Evolutionary conservation across 2,329 filamentous ascomycete genomes (phyloP), one percentile per base, ranked within the genome.

Genomic region (Diplodia scrobiculata): DNA sequence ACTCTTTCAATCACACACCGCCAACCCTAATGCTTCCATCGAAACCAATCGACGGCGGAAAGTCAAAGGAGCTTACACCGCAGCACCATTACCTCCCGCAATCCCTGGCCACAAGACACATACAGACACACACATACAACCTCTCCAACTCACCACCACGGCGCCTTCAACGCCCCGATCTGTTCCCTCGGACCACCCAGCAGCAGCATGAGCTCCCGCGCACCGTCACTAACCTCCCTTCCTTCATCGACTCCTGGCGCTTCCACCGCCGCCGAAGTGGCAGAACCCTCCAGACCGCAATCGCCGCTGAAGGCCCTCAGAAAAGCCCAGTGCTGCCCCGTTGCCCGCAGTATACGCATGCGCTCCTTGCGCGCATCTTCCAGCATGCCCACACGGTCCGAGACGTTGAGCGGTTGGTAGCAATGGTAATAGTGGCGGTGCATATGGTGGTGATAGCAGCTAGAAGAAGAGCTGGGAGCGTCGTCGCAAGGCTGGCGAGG

Each of bases 351-450:
- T 13, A 50, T n/a, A 10, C 47, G 59, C 47, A 50, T 50, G 29
- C 27, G 27, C 38, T 62, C 58, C 25, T 32, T 45, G 27, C 52
- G 63, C 54, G 64, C 54, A 5, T 55, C 64, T 19, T 66, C 64
- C 19, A 66, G 53, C 45, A 52, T 21, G 21, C 32, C 34, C 19
- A 66, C 19, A 34, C 64, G 64, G 17, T 55, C 54, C 14, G 25
- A 45, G 14, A 66, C 64, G 64, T 51, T 59, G 45, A 52, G 41
- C 7, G 52, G 52, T 13, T 41, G 38, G 11, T 50, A 48, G 29
- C 7, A 17, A 7, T 48, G 55, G 1, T 48, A 17, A 13, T 34
- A n/a, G 13, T 19, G 19, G 14, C 17, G 11, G 5, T 27, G n/a
- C 32, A 10, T 9, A 4, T 38, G 11, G 13, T 45, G 19, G 53